Evolutionary conservation across 2,329 filamentous ascomycete species (phyloP).

Genomic region (Beauveria caledonica): DNA sequence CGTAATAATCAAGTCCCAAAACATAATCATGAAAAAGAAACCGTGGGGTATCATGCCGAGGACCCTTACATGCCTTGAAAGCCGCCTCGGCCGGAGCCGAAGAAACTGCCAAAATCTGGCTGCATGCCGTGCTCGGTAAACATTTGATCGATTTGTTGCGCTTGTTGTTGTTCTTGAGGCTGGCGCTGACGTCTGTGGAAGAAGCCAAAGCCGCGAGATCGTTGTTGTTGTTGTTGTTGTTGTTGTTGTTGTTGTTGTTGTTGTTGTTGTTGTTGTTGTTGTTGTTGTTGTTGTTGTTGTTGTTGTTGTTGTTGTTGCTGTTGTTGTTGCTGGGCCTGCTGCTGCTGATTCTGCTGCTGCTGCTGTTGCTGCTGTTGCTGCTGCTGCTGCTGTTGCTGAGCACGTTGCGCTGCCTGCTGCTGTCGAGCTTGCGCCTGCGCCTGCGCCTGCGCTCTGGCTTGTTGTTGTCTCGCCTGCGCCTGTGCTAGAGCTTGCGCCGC

Average conservation of each 20-base stretch:
- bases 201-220: conserved; percentile 22
- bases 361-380: conserved; percentile 25
- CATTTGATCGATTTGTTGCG: conserved; percentile 41
- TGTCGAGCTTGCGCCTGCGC: conserved; percentile 20
- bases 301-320: conserved; percentile 25
- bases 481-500: conserved; percentile 23
- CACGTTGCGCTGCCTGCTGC: conserved; percentile 6
- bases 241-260: conserved; percentile 24
- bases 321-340: conserved; percentile 18
- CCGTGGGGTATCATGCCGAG: conserved; percentile 31
- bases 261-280: conserved; percentile 24
- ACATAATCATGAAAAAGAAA: conserved; percentile 14
- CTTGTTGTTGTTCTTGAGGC: conserved; percentile 21
- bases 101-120: conserved; percentile 39
- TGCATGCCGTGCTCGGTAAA: conserved; percentile 39
- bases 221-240: conserved; percentile 25
- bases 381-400: conserved; percentile 21
- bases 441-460: conserved; percentile 23
- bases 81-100: conserved; percentile 34
- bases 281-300: conserved; percentile 15
- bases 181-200: conserved; percentile 17
- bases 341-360: conserved; percentile 14
- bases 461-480: conserved; percentile 19
- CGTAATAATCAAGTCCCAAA: background rate
- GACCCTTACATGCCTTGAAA: conserved; percentile 35